Conservation (phyloP, 306 rosid genomes). For the peach (Prunus persica) region DNA sequence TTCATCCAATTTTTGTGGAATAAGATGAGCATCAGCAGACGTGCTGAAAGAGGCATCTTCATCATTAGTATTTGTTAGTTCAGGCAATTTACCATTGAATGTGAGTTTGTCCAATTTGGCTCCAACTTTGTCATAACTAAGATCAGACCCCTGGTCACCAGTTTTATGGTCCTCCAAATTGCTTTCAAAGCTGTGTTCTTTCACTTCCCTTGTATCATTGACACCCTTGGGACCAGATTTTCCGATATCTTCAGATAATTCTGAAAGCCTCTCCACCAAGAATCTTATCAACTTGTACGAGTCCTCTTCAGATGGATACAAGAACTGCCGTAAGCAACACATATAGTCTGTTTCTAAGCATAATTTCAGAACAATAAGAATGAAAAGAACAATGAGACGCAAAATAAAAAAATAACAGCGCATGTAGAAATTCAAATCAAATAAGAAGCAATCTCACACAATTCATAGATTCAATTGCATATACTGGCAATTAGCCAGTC, state of each 20-base stretch:
- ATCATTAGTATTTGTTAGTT: conserved; percentile 14
- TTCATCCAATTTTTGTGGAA: conserved; percentile 15
- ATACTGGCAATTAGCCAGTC: neutral
- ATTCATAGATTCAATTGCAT: neutral
- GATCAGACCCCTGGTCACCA: conserved; percentile 21
- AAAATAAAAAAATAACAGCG: conserved; percentile 2
- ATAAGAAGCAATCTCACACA: neutral
- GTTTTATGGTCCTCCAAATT: conserved; percentile 23
- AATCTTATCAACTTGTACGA: conserved; percentile 44
- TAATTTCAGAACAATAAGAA: conserved; percentile 35
- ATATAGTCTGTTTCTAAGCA: conserved; percentile 49
- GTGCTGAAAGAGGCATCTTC: conserved; percentile 11
- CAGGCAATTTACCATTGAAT: conserved; percentile 33
- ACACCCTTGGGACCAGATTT: conserved; percentile 11
- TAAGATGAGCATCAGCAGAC: conserved; percentile 5
- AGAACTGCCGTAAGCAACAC: conserved; percentile 64
- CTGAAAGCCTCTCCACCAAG: conserved; percentile 59
- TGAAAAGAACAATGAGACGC: conserved; percentile 22
- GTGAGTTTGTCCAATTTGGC: conserved; percentile 34
- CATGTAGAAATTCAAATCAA: conserved; percentile 4
- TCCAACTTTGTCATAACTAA: conserved; percentile 23
- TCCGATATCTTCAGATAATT: conserved; percentile 34
- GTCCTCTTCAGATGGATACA: conserved; percentile 72
- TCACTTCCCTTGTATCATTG: conserved; percentile 19
- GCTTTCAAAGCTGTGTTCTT: conserved; percentile 21